Evolutionary conservation across 2,329 filamentous ascomycete species (phyloP), one percentile per base, ranked within the genome.

Genomic region (Falciphora oryzae): DNA sequence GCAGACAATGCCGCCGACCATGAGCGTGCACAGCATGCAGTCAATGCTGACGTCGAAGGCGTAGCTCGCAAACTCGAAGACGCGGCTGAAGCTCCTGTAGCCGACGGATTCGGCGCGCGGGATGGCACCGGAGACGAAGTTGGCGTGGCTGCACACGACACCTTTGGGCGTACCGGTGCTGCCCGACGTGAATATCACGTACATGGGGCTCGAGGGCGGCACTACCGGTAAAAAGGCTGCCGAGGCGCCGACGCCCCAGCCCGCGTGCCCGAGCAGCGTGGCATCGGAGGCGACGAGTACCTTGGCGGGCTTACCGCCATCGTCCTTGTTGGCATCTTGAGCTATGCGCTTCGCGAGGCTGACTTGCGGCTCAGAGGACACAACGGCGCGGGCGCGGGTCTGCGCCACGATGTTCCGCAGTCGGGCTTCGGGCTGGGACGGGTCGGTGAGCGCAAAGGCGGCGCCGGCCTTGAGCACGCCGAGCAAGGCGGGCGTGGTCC

Each of bases 41-140:
- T 77, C 73, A 13, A 81, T 78, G 63, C 73, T 75, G n/a, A 75
- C 77, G 67, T 81, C 80, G 64, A 82, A 82, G 0, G 69, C 75
- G 0, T 73, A 69, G 1, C 79, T 80, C 72, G 81, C 75, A 57
- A 78, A 61, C 64, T 81, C 79, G 2, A 77, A 71, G 3, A 79
- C 72, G 5, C 70, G 68, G 53, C 65, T 62, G 0, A 25, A 35
- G 29, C 28, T 32, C 32, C 62, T n/a, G 62, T 63, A 63, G 25
- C 62, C 62, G 14, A 63, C 62, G 11, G 62, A 57, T 25, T 63
- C 77, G 76, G 0, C 76, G 75, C 5, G 57, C n/a, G 1, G 75
- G 71, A 60, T 66, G 65, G 16, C 80, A 63, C 0, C 79, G 70
- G 1, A 76, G 74, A 25, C 75, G 67, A 0, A 69, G 65, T 65